Conservation (phyloP, 2,329 filamentous ascomycete species). For the Parastagonospora nodorum region DNA sequence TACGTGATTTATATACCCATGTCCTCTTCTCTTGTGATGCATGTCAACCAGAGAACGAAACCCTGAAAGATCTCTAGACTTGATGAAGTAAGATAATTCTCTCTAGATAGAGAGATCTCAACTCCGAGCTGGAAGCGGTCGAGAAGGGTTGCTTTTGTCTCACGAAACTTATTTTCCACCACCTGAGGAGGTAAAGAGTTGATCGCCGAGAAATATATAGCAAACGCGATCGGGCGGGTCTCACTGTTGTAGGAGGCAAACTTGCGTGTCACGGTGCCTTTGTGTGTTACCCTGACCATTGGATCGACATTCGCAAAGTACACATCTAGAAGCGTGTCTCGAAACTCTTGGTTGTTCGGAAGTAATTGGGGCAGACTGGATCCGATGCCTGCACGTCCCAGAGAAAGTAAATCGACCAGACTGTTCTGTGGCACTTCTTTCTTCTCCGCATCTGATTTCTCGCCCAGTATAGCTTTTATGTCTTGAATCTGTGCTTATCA, state of each 20-base stretch:
- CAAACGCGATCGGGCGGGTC: conserved; percentile 41
- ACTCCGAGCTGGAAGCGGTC: conserved; percentile 41
- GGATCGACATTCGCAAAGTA: conserved; percentile 46
- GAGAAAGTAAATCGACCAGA: conserved; percentile 38
- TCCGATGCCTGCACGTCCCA: conserved; percentile 37
- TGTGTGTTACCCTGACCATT: conserved; percentile 45
- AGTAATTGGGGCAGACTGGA: conserved; percentile 34
- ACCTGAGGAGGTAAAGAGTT: conserved; percentile 40
- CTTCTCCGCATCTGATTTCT: conserved; percentile 37
- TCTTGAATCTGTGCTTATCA: conserved; percentile 41
- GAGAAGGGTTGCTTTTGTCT: conserved; percentile 39
- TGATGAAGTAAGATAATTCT: conserved; percentile 45
- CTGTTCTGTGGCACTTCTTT: conserved; percentile 36
- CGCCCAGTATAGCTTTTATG: conserved; percentile 44
- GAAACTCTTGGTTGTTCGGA: conserved; percentile 36
- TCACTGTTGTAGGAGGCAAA: conserved; percentile 35
- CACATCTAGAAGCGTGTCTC: conserved; percentile 39
- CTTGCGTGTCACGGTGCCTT: conserved; percentile 35
- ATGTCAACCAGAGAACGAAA: conserved; percentile 45
- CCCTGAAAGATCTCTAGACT: conserved; percentile 45
- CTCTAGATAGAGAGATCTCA: conserved; percentile 43
- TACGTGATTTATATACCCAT: conserved; percentile 33
- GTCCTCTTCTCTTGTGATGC: conserved; percentile 45
- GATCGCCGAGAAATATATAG: conserved; percentile 44
- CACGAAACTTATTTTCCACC: conserved; percentile 37